Base-by-base conservation (phyloP, 140 eudicot species). In the Ambrosia hybrid region DNA sequence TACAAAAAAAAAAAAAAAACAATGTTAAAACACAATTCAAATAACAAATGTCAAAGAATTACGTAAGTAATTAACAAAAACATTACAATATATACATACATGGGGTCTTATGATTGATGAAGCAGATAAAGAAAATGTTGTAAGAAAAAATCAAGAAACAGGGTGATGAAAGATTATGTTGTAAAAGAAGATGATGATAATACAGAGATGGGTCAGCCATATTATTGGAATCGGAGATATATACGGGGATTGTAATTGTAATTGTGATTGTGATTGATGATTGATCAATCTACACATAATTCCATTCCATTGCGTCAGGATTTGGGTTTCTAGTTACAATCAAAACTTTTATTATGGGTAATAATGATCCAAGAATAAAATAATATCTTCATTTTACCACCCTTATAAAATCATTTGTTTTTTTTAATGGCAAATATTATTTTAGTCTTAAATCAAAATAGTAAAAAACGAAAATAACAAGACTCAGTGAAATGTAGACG, bases 221-320 rank as follows among this genome's bases (percentile, higher is more conserved):
- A 58, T 60, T 77, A 56, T 49, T 69, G 76, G 76, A 69, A 71
- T 41, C 81, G 68, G 59, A 77, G 58, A 77, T 70, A 77, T 70
- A 37, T 70, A 68, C 71, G 71, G 76, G 74, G 17, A 21, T 21
- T 21, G 30, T 0, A 1, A 21, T 21, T 21, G 30, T 21, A 21
- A 21, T 21, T 21, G 30, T 21, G 30, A 21, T 21, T 21, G 14
- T 9, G 41, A 66, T 39, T 66, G 79, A 63, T 16, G 39, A 53
- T 45, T 52, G 67, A 74, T 71, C n/a, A 5, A 2, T 9, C 14
- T 37, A 1, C 7, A 8, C 6, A 37, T 39, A 10, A 70, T 70
- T 56, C 67, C 67, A 71, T 57, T 5, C 75, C 46, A 6, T 74
- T 74, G 48, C 51, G 49, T 65, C 26, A 15, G 58, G 62, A 65